Evolutionary conservation across 441 rosid genomes (phyloP), one percentile per base, ranked within the genome.

Genomic region (Omphalea diandra): DNA sequence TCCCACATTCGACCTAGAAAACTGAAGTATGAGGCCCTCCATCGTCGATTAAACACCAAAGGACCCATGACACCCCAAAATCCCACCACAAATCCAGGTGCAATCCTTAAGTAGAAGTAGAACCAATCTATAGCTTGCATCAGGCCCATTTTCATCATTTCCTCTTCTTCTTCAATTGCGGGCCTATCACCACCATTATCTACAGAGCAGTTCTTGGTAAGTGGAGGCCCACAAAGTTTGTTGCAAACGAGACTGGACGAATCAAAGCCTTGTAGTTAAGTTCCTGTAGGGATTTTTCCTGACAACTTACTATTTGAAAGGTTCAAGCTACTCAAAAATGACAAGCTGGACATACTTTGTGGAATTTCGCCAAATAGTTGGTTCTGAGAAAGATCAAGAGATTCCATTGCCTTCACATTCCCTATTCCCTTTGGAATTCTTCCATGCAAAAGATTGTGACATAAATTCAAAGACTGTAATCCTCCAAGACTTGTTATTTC

Each of bases 161-260:
- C n/a, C n/a, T n/a, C n/a, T 52, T 2, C 24, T 29, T 15, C 7
- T 17, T 50, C 8, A 59, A 4, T 20, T 1, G 54, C 6, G 6
- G 24, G 26, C 26, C 0, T 1, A n/a, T n/a, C n/a, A n/a, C n/a
- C n/a, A n/a, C n/a, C 11, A 20, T 3, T 35, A 32, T 29, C 40
- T 18, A 14, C 56, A 47, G 18, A 40, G 12, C 79, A 76, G 4
- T 17, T 69, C 20, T 43, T 36, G 0, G 38, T 18, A 7, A 77
- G 56, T 3, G 80, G 82, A 24, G 53, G 73, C 3, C 81, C 79
- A 44, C 83, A 76, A 2, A 80, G 78, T 11, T 52, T 14, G 9
- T 81, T 81, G 15, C 78, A 76, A 5, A 3, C 20, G 26, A 55
- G 78, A 41, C 52, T 26, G 0, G 76, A 78, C 0, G 68, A 36